phyloP scores from a whole-genome alignment of 1,284 basidiomycete species.

The Farysia itapuensis region DNA sequence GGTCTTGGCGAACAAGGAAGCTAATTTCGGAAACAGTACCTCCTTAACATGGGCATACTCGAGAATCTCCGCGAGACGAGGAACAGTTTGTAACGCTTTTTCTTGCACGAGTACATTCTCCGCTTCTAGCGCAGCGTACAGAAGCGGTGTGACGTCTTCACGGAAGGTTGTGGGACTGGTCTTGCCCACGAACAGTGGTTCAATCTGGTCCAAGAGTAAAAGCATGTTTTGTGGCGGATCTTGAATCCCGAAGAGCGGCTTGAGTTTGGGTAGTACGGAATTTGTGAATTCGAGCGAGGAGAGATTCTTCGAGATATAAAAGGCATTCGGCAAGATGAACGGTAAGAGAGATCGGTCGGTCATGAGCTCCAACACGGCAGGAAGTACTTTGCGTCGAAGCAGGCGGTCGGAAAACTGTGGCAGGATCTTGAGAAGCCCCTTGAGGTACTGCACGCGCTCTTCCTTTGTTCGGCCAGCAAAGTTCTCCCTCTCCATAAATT shows the following conservation, averaged over 20 bases:
- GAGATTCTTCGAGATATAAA: conserved; percentile 79
- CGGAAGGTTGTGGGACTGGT: conserved; percentile 82
- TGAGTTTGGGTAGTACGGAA: conserved; percentile 80
- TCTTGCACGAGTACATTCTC: conserved; percentile 80
- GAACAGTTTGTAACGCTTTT: conserved; percentile 79
- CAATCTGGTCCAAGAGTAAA: conserved; percentile 74
- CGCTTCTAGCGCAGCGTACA: conserved; percentile 91
- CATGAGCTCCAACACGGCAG: conserved; percentile 67
- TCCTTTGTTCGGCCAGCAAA: conserved; percentile 91
- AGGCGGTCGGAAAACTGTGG: conserved; percentile 85
- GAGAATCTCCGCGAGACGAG: conserved; percentile 84
- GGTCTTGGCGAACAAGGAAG: conserved; percentile 53
- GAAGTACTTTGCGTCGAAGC: conserved; percentile 85
- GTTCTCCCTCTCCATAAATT: conserved; percentile 91
- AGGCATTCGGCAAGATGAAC: conserved; percentile 97
- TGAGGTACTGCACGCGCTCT: conserved; percentile 88
- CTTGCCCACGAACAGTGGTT: conserved; percentile 78
- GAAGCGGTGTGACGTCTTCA: conserved; percentile 88
- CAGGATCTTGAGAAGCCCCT: conserved; percentile 80
- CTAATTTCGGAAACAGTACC: conserved; percentile 51
- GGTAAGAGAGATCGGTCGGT: conserved; percentile 67
- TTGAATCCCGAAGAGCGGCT: conserved; percentile 84
- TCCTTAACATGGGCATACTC: conserved; percentile 65
- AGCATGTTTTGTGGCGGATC: conserved; percentile 86
- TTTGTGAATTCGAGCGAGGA: conserved; percentile 72